These are phyloP conservation scores for Arthrobotrys sinensis DNA, from an alignment of 2,329 filamentous ascomycete species.

Conservation along the genomic window DNA sequence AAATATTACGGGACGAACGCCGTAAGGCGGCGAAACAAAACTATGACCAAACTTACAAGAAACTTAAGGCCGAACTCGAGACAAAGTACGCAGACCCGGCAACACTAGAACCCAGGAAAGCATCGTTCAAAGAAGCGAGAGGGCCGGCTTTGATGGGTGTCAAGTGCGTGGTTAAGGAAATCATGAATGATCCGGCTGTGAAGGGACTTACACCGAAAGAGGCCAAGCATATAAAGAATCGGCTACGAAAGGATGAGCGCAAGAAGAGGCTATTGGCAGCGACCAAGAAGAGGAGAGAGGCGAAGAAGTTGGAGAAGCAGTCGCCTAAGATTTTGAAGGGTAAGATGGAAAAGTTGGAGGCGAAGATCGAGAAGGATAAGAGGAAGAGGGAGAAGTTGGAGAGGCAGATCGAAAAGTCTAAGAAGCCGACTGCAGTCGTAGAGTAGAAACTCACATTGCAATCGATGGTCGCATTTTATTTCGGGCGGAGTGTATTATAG, in stretches of 20 bases:
- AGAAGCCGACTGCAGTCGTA: background rate
- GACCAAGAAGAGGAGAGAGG: constrained; percentile 36
- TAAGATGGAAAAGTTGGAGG: constrained; percentile 46
- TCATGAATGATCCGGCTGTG: constrained; percentile 47
- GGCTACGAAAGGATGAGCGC: constrained; percentile 46
- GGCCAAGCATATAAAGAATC: constrained; percentile 50
- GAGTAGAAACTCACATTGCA: constrained; percentile 4
- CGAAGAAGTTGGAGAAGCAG: constrained; percentile 34
- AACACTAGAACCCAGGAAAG: constrained; percentile 14
- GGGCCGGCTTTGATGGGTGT: constrained; percentile 29
- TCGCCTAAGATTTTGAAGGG: constrained; percentile 43
- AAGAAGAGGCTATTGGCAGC: constrained; percentile 55
- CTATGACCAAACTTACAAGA: constrained; percentile 50
- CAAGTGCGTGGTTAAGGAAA: constrained; percentile 39
- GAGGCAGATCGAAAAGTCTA: constrained; percentile 29
- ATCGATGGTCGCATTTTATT: background rate
- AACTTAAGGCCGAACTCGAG: constrained; percentile 36
- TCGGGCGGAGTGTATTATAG: constrained; percentile 38
- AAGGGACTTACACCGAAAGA: constrained; percentile 42
- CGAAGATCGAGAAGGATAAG: constrained; percentile 50
- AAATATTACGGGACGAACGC: constrained; percentile 41
- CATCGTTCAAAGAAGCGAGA: constrained; percentile 27
- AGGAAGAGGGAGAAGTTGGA: constrained; percentile 46
- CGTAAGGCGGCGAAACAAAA: constrained; percentile 25
- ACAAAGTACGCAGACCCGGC: constrained; percentile 31